Percentiles rank a stretch among this genome's conserved stretches.
Conservation (phyloP, 2,329 filamentous ascomycete species). For the Seiridium unicorne region DNA sequence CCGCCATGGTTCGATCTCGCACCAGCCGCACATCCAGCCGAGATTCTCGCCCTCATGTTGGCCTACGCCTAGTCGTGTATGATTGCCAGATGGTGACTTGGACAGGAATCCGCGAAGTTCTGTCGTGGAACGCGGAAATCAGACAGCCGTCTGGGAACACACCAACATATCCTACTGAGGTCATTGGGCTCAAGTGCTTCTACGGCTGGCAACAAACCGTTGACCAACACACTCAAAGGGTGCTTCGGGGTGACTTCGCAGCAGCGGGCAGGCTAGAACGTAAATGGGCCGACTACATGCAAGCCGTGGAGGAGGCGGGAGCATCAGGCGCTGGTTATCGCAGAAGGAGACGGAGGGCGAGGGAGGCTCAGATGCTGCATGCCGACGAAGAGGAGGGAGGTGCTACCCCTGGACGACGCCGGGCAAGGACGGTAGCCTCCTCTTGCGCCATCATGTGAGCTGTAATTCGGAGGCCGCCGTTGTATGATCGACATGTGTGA, state of each 20-base stretch:
- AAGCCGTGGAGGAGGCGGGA: conserved; percentile 81
- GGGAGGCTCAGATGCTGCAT: conserved; percentile 79
- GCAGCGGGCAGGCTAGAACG: conserved; percentile 78
- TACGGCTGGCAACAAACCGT: conserved; percentile 95
- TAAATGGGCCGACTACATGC: conserved; percentile 95
- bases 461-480: background rate
- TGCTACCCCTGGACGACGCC: conserved; percentile 51
- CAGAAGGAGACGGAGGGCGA: conserved; percentile 70
- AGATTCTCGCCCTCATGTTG: conserved; percentile 49
- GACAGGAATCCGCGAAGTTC: conserved; percentile 83
- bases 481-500: background rate
- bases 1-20: conserved; percentile 72
- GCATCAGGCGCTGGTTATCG: conserved; percentile 64
- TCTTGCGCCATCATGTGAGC: conserved; percentile 64
- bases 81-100: conserved; percentile 92
- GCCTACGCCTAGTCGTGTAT: conserved; percentile 78
- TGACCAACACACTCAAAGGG: conserved; percentile 86
- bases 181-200: conserved; percentile 88
- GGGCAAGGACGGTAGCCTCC: conserved; percentile 60
- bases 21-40: conserved; percentile 38
- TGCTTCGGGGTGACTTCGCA: conserved; percentile 72
- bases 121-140: conserved; percentile 80
- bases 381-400: conserved; percentile 76
- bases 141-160: conserved; percentile 43
- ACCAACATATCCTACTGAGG: conserved; percentile 68